A percentile compares a stretch with the other conserved stretches of the same genome.
Conservation (phyloP, 2,329 filamentous ascomycete genomes). For the Colletotrichum lini region DNA sequence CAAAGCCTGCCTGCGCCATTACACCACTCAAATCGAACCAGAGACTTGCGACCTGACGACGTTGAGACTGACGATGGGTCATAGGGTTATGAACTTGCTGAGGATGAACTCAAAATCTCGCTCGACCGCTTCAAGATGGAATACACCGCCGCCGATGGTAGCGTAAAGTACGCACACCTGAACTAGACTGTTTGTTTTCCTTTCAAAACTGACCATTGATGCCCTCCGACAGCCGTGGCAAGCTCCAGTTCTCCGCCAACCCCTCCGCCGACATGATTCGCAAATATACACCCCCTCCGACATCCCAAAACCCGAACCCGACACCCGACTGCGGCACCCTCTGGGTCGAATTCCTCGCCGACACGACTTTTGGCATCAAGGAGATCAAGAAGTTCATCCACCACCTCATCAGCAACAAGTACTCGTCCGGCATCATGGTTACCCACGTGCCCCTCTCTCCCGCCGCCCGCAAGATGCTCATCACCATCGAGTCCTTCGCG, state of each 20-base stretch:
- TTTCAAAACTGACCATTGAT: slow-evolving; percentile 20
- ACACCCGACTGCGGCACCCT: slow-evolving; percentile 85
- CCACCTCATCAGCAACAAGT: slow-evolving; percentile 83
- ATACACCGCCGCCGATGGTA: slow-evolving; percentile 81
- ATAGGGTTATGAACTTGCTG: slow-evolving; percentile 92
- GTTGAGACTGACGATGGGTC: slow-evolving; percentile 43
- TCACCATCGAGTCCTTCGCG: slow-evolving; percentile 80
- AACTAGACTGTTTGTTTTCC: neutral
- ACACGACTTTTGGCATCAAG: slow-evolving; percentile 87
- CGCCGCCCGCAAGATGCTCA: slow-evolving; percentile 89
- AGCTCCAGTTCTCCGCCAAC: slow-evolving; percentile 89
- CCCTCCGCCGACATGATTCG: slow-evolving; percentile 87
- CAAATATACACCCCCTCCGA: slow-evolving; percentile 84
- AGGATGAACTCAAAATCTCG: slow-evolving; percentile 89
- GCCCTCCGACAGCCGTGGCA: slow-evolving; percentile 73
- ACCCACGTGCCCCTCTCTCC: slow-evolving; percentile 86
- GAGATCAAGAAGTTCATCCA: slow-evolving; percentile 93
- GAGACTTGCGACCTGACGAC: neutral
- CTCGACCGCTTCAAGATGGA: slow-evolving; percentile 84
- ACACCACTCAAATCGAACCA: neutral
- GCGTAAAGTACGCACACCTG: slow-evolving; percentile 75
- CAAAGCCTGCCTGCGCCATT: too few species aligned
- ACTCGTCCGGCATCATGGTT: slow-evolving; percentile 92
- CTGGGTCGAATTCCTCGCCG: slow-evolving; percentile 92
- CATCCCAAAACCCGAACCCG: slow-evolving; percentile 78